phyloP scores from a whole-genome alignment of 83 land plant species.

The Diphasiastrum complanatum region DNA sequence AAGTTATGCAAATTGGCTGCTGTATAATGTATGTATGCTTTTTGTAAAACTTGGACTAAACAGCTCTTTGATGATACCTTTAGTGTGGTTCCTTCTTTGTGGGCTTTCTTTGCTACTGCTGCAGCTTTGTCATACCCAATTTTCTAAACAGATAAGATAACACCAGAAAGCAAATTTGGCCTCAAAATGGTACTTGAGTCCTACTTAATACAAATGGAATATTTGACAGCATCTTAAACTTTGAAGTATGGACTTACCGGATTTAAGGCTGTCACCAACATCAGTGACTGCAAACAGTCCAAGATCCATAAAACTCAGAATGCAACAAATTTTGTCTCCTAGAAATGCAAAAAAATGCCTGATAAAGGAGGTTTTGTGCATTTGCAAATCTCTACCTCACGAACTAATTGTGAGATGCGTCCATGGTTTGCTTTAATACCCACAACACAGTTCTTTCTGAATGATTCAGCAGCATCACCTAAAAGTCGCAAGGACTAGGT shows the following conservation, averaged over 20 bases:
- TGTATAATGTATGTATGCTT: too few relatives aligned
- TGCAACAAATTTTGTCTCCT: too few relatives aligned
- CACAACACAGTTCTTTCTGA: conserved; percentile 6
- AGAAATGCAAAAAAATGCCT: neutral
- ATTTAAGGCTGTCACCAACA: conserved; percentile 12
- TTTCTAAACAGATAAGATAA: conserved; percentile 3
- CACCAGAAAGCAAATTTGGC: neutral
- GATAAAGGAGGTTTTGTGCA: neutral
- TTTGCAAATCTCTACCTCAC: neutral
- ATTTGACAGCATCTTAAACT: neutral
- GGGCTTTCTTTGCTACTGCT: conserved; percentile 7
- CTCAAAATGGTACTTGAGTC: too few relatives aligned
- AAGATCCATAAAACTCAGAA: too few relatives aligned
- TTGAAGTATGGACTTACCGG: conserved; percentile 7
- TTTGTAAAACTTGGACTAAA: too few relatives aligned
- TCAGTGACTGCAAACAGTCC: neutral
- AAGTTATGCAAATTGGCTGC: too few relatives aligned
- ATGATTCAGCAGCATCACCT: conserved; percentile 12
- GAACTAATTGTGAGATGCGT: neutral
- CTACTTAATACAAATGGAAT: neutral
- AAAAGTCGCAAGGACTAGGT: conserved; percentile 5
- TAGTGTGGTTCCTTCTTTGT: conserved; percentile 12
- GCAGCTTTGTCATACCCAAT: conserved; percentile 18
- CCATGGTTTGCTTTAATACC: conserved; percentile 2
- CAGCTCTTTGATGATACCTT: conserved; percentile 8